Percentiles rank a stretch among this genome's conserved stretches.
phyloP scores from a whole-genome alignment of 202 grass and related monocot genomes.

The Setaria italica region DNA sequence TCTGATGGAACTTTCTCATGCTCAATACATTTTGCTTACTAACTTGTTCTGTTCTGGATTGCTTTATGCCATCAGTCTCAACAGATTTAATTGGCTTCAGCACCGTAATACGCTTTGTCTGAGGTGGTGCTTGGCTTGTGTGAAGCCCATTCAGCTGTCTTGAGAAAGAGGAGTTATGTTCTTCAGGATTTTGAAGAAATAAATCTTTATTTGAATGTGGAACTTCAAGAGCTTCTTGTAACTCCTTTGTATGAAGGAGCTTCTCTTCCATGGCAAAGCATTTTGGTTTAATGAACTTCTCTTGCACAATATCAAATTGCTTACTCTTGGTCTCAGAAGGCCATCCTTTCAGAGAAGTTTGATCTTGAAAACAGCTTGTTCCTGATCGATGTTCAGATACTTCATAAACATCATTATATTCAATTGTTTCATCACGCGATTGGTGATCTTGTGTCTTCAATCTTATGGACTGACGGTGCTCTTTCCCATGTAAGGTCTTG shows the following conservation, averaged over 20 bases:
- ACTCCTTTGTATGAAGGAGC: constrained; percentile 49
- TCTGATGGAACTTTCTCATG: constrained; percentile 45
- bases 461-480: constrained; percentile 27
- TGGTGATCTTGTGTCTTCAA: constrained; percentile 39
- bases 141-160: constrained; percentile 39
- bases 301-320: constrained; percentile 44
- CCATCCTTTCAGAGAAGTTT: constrained; percentile 39
- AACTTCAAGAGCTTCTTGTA: constrained; percentile 59
- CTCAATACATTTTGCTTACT: constrained; percentile 45
- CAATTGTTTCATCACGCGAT: constrained; percentile 44
- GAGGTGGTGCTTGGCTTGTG: constrained; percentile 42
- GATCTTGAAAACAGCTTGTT: constrained; percentile 29
- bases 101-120: constrained; percentile 72
- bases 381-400: constrained; percentile 41
- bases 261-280: constrained; percentile 43
- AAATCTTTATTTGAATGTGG: constrained; percentile 78
- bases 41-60: constrained; percentile 39
- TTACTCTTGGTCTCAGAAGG: constrained; percentile 40
- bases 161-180: constrained; percentile 61
- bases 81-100: constrained; percentile 69
- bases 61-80: constrained; percentile 39
- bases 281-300: constrained; percentile 59
- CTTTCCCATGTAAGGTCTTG: constrained; percentile 34
- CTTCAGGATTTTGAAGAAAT: constrained; percentile 65
- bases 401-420: constrained; percentile 69